Conservation (phyloP, 2,329 filamentous ascomycete species). For the Hypoxylon sp. region DNA sequence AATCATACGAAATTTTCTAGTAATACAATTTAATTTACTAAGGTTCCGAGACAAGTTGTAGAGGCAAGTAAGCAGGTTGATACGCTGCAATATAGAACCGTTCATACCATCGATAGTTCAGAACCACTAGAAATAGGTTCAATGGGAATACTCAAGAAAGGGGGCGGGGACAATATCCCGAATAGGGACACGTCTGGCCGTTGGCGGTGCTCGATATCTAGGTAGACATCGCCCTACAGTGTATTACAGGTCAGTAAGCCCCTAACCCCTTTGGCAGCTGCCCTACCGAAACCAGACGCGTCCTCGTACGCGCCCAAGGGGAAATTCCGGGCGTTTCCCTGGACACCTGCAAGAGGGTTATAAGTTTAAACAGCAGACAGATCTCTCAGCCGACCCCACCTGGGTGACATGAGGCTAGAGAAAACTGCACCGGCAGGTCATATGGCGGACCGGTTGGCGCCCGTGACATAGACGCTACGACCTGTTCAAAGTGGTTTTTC, state of each 20-base stretch:
- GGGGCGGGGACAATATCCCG: neutral
- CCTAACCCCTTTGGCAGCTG: neutral
- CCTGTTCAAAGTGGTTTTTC: neutral
- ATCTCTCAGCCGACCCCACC: neutral
- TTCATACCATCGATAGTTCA: neutral
- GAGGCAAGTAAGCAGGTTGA: neutral
- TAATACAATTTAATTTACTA: neutral
- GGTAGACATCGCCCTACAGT: neutral
- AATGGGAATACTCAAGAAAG: neutral
- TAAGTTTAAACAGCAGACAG: neutral
- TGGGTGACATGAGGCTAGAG: slow-evolving; percentile 7
- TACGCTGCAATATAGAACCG: neutral
- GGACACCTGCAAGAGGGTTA: neutral
- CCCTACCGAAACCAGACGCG: no score
- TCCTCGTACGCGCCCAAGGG: no score
- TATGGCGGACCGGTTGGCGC: neutral
- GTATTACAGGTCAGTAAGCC: neutral
- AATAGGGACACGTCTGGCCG: neutral
- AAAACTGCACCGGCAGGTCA: slow-evolving; percentile 10
- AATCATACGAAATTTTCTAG: neutral
- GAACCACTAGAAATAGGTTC: neutral
- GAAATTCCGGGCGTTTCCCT: no score
- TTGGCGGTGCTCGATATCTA: neutral
- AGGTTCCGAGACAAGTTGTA: neutral
- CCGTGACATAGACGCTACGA: slow-evolving; percentile 6